Base-by-base conservation (phyloP, 1,284 basidiomycete genomes). In the Sporisorium exsertum region DNA sequence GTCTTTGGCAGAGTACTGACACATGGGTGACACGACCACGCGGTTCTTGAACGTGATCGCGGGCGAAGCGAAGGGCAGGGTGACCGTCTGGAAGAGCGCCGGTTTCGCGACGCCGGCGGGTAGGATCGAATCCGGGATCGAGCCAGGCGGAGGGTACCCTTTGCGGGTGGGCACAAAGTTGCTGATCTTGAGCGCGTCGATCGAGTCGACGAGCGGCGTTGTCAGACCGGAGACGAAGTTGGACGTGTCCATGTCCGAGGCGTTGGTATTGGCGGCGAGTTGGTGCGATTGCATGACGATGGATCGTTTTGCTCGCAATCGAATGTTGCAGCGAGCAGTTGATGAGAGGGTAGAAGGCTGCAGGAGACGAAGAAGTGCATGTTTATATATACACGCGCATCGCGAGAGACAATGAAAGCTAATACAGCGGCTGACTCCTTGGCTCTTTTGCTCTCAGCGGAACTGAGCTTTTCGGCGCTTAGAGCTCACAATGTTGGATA, bases 21-120 rank as follows among this genome's bases (percentile, higher is more conserved):
- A 84, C 83, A 84, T 82, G 42, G 81, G 82, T 13, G 76, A 64
- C 16, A 82, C 75, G 40, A 79, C 66, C 18, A 78, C 72, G 32
- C 80, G 72, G 64, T 84, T 84, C 71, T 84, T 84, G 58, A 77
- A 76, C 27, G 60, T 77, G 27, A 78, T 55, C n/a, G 53, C 65
- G 13, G 52, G 56, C 2, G 18, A 26, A n/a, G 70, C 62, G 42
- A 72, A 63, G 2, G 79, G 79, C 20, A 81, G 40, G 15, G 76
- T 64, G 9, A 81, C 40, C 18, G 68, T 45, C 33, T 68, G 51
- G 62, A 85, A 80, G 12, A 85, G 70, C 22, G 68, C 59, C 13
- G 83, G 83, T n/a, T 73, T 73, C 35, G 64, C 43, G 6, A 53
- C 64, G 8, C 77, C 77, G 20, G 77, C 67, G 2, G 76, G 77